Base-by-base conservation (phyloP, 2,329 filamentous ascomycete species). In the Didymella lethalis region DNA sequence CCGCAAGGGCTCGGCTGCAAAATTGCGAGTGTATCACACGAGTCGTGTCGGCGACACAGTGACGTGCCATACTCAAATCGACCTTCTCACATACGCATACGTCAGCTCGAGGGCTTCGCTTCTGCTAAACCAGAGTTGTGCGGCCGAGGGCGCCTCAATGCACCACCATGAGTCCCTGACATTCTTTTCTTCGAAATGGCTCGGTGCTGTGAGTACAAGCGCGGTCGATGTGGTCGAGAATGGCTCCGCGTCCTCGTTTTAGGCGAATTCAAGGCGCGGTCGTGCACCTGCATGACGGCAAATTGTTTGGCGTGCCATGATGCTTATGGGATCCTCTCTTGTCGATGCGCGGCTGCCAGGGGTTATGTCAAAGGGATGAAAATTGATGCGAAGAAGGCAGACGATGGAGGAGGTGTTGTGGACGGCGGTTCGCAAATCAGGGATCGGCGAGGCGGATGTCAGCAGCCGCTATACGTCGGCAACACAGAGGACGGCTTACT, bases 21-120 rank as follows among this genome's bases (percentile, higher is more conserved):
- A 11, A 44, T 6, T 40, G n/a, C 36, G 29, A 44, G 34, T 11
- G 20, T 16, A 26, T 25, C 26, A 29, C 48, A 36, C n/a, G 54
- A 57, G 28, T 52, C 54, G 44, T 43, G 23, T 29, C 6, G 10
- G 23, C 29, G 43, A 41, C 23, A 34, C 23, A 11, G 43, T 51
- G 48, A 48, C 34, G 34, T 38, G 16, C 34, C 34, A 38, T 18
- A 8, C 18, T 14, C n/a, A 18, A 38, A 20, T 8, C 36, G 28
- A 44, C 28, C n/a, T 45, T 20, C 26, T 31, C 26, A 32, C 7
- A 26, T n/a, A 18, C 34, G 43, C 34, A 12, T 14, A 7, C 26
- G 26, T 26, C 34, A 26, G 3, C 28, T 40, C 3, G 12, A 47
- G n/a, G n/a, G 32, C 23, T 23, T 43, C 40, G 10, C 40, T 20